These are phyloP conservation scores for Triticum aestivum DNA, from an alignment of 176 grass and related monocot species.

Conservation along the genomic window IWGSC_CS_RefSeq_v2.1 NC_057799.1:83665472-83665971, in stretches of 20 bases:
- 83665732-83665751: constrained; percentile 33
- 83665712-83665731: constrained; percentile 25
- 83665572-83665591: constrained; percentile 32
- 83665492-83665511: constrained; percentile 37
- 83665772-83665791: constrained; percentile 28
- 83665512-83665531: constrained; percentile 31
- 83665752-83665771: constrained; percentile 11
- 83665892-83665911: constrained; percentile 73
- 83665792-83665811: constrained; percentile 40
- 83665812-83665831: constrained; percentile 36
- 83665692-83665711: constrained; percentile 20
- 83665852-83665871: constrained; percentile 96
- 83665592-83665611: constrained; percentile 21
- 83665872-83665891: constrained; percentile 96
- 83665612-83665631: constrained; percentile 17
- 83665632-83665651: constrained; percentile 13
- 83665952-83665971: constrained; percentile 27
- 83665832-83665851: constrained; percentile 91
- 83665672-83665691: constrained; percentile 3
- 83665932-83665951: constrained; percentile 42
- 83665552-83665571: constrained; percentile 1
- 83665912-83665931: constrained; percentile 43
- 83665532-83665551: constrained; percentile 14
- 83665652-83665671: constrained; percentile 31
- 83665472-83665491: constrained; percentile 27